phyloP scores from a whole-genome alignment of 2,329 filamentous ascomycete species.

The Apiospora malaysiana region DNA sequence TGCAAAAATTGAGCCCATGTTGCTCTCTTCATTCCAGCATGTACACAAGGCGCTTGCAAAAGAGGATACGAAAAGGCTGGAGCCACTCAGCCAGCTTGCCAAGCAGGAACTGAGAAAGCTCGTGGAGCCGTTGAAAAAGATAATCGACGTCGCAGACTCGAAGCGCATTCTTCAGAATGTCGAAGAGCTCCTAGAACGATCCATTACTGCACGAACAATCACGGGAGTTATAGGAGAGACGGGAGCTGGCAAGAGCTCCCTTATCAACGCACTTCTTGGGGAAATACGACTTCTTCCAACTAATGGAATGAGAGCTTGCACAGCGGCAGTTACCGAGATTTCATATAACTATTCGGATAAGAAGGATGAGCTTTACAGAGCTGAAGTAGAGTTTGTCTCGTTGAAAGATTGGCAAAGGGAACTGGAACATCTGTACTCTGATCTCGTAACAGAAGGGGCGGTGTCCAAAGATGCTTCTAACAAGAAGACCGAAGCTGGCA shows the following conservation, averaged over 20 bases:
- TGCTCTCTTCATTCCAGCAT: not conserved
- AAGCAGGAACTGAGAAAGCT: not conserved
- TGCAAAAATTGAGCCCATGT: not conserved
- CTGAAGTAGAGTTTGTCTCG: constrained; percentile 37
- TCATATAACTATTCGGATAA: constrained; percentile 37
- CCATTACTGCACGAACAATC: not conserved
- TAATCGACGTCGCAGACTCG: not conserved
- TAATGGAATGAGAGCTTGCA: constrained; percentile 45
- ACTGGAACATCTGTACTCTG: constrained; percentile 31
- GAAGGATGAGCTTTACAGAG: constrained; percentile 32
- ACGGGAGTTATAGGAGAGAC: constrained; percentile 33
- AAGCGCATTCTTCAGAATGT: not conserved
- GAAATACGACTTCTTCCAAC: constrained; percentile 44
- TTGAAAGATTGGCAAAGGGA: constrained; percentile 34
- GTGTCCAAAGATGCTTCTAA: constrained; percentile 30
- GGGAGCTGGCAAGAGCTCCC: constrained; percentile 33
- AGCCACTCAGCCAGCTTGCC: not conserved
- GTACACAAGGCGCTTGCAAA: not conserved
- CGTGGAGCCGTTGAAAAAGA: not conserved
- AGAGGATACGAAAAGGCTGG: not conserved
- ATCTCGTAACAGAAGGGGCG: constrained; percentile 33
- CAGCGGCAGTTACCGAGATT: constrained; percentile 36
- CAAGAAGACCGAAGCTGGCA: constrained; percentile 33
- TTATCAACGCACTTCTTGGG: constrained; percentile 32
- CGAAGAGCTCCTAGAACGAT: not conserved